phyloP scores from a whole-genome alignment of 2,329 filamentous ascomycete species.

The Coniochaeta ligniaria region DNA sequence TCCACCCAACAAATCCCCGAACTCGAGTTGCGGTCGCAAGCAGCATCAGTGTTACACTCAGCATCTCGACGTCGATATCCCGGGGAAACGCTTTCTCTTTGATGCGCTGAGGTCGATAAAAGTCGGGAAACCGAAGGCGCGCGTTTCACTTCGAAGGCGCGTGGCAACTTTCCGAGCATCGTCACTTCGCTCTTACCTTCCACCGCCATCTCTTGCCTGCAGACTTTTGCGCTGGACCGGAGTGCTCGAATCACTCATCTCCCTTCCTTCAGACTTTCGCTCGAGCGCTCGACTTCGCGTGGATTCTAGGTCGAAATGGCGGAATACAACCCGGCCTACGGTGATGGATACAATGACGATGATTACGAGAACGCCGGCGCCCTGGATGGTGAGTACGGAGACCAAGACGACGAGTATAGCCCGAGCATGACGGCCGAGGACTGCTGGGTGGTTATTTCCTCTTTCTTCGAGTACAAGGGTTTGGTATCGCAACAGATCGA shows the following conservation, averaged over 20 bases:
- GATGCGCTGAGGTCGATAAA: background rate
- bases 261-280: background rate
- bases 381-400: slow-evolving; percentile 61
- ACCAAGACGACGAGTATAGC: slow-evolving; percentile 50
- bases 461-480: slow-evolving; percentile 94
- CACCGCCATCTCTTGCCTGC: background rate
- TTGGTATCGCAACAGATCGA: slow-evolving; percentile 96
- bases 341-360: slow-evolving; percentile 36
- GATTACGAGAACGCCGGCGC: slow-evolving; percentile 33
- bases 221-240: background rate
- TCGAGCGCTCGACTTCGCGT: background rate
- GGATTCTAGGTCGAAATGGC: background rate
- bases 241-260: background rate
- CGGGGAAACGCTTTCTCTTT: background rate
- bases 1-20: background rate
- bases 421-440: slow-evolving; percentile 83
- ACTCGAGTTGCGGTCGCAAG: background rate
- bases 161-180: background rate
- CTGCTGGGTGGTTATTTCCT: slow-evolving; percentile 95
- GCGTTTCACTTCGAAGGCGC: background rate
- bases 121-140: background rate
- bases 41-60: background rate
- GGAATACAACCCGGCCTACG: slow-evolving; percentile 12
- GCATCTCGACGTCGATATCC: background rate
- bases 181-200: background rate